Conservation (phyloP, 768 basidiomycete genomes). For the Kwoniella sp. region DNA sequence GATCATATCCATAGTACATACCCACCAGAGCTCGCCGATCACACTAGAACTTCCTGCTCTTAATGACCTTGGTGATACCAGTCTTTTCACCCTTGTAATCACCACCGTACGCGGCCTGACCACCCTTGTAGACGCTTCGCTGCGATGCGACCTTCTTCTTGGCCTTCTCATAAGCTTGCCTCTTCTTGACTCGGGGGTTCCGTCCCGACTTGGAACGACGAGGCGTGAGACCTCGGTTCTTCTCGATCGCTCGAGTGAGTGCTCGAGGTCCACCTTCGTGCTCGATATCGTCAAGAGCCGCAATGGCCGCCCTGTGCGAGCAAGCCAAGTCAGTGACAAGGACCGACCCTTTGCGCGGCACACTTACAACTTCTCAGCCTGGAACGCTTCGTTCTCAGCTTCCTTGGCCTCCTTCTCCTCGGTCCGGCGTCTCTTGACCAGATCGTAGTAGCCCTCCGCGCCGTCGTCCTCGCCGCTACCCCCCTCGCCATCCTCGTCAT, state of each 20-base stretch:
- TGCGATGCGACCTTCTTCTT: constrained; percentile 86
- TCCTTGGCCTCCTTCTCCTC: constrained; percentile 75
- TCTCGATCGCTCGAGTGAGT: constrained; percentile 82
- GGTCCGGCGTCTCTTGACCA: constrained; percentile 70
- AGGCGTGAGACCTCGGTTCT: constrained; percentile 91
- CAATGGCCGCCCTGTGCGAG: constrained; percentile 1
- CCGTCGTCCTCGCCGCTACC: constrained; percentile 50
- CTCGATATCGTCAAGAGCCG: constrained; percentile 47
- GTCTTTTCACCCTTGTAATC: constrained; percentile 85
- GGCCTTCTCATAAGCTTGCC: constrained; percentile 84
- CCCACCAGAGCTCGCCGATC: too few species aligned
- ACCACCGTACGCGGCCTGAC: constrained; percentile 61
- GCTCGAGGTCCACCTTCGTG: constrained; percentile 70
- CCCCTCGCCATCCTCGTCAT: constrained; percentile 21
- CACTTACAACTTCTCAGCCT: constrained; percentile 33
- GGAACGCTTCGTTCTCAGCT: constrained; percentile 67
- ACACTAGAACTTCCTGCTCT: constrained; percentile 64
- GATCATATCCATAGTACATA: neutral
- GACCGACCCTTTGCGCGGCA: too few species aligned
- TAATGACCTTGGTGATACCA: constrained; percentile 86
- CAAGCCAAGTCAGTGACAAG: neutral
- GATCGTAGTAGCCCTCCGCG: constrained; percentile 78
- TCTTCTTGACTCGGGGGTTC: constrained; percentile 97
- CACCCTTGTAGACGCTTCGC: constrained; percentile 88
- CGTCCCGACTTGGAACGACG: constrained; percentile 80